Base-by-base conservation (phyloP, 192 early-diverging fungal genomes). In the Diversispora eburnea region DNA sequence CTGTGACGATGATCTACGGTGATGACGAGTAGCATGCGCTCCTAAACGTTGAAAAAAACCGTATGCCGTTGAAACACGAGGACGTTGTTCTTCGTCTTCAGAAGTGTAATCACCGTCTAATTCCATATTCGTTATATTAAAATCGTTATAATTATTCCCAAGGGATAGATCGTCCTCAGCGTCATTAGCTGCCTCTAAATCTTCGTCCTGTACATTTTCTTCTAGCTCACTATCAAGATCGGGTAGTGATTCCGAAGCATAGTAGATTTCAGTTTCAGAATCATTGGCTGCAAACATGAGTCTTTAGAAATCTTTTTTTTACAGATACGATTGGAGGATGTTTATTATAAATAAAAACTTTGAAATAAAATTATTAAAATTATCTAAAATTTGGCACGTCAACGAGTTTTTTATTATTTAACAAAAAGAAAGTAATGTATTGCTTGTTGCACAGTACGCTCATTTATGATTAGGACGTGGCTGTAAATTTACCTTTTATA, bases 81-180 rank as follows among this genome's bases (percentile, higher is more conserved):
- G n/a, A 49, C 65, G 45, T 49, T 49, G 65, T 48, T 49, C 65
- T 49, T 67, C 65, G 65, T 67, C 63, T 65, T 65, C 65, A 67
- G 65, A 67, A 51, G 65, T 67, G 13, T 67, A 67, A 19, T 67
- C 65, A 12, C 47, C 47, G 41, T 67, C 65, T 43, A 67, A 67
- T 7, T 67, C 65, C 65, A 67, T 67, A 67, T 67, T 67, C 48
- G 41, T 67, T 49, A 46, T 49, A 25, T 67, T 67, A 3, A 41
- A 67, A 49, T 67, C 65, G 22, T 39, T 8, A 49, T 67, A 25
- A 67, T 62, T 22, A 39, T 39, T 33, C 8, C 60, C 33, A 15
- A 41, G 33, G 33, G 60, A n/a, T 8, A 62, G 60, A 62, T 62
- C 60, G 20, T 61, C 60, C 3, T 15, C 39, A 13, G 60, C 39